Conservation (phyloP, 768 basidiomycete genomes). For the Rubroboletus pulcherrimus region DNA sequence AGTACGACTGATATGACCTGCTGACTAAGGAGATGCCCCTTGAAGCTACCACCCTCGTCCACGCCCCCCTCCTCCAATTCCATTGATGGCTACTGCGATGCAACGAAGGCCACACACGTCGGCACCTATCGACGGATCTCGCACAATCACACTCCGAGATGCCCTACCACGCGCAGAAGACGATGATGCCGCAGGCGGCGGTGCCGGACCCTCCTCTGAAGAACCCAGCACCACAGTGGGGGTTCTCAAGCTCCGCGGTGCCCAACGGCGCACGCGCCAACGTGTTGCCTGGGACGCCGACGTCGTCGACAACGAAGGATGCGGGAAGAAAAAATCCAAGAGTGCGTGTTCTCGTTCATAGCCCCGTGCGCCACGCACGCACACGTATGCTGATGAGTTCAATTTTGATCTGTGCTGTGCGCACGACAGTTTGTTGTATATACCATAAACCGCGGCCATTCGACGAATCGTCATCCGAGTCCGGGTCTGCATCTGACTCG, state of each 20-base stretch:
- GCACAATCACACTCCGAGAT: conserved; percentile 47
- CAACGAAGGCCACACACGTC: conserved; percentile 36
- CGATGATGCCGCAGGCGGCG: conserved; percentile 13
- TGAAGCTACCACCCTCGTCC: neutral
- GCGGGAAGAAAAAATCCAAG: conserved; percentile 89
- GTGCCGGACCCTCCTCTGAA: conserved; percentile 16
- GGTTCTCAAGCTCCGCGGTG: conserved; percentile 59
- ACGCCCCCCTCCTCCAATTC: too few relatives aligned
- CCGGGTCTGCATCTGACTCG: conserved; percentile 42
- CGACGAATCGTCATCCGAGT: conserved; percentile 77
- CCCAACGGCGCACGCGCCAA: conserved; percentile 40
- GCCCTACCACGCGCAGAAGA: conserved; percentile 31
- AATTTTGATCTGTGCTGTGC: neutral
- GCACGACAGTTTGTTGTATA: conserved; percentile 83
- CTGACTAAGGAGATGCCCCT: conserved; percentile 18
- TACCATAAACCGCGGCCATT: conserved; percentile 80
- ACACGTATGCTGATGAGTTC: neutral
- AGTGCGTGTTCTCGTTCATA: conserved; percentile 48
- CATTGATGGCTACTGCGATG: conserved; percentile 20
- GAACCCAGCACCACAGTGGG: conserved; percentile 35
- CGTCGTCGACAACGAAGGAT: conserved; percentile 87
- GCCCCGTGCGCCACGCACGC: neutral
- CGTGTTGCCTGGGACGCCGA: conserved; percentile 81
- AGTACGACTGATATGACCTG: neutral
- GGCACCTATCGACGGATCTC: conserved; percentile 48